phyloP scores from a whole-genome alignment of 768 basidiomycete genomes.

The Coprinopsis sp. region DNA sequence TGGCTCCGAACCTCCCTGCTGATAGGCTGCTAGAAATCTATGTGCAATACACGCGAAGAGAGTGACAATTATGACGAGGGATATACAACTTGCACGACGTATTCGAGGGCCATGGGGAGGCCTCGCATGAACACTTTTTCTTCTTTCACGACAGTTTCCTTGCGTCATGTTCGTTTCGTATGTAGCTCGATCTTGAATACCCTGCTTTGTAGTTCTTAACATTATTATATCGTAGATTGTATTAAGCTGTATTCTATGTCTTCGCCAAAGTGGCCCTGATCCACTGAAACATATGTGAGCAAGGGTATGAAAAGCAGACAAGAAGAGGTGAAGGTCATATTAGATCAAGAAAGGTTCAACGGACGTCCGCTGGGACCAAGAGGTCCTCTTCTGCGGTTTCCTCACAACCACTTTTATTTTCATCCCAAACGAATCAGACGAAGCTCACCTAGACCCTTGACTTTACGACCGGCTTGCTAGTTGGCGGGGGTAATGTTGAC shows the following conservation, averaged over 20 bases:
- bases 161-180: background rate
- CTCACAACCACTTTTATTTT: slow-evolving; percentile 74
- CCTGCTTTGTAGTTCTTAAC: slow-evolving; percentile 10
- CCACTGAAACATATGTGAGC: background rate
- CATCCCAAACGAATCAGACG: slow-evolving; percentile 37
- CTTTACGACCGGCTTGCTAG: slow-evolving; percentile 1
- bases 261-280: background rate
- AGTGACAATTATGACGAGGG: slow-evolving; percentile 96
- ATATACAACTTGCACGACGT: slow-evolving; percentile 93
- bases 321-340: slow-evolving; percentile 54
- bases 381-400: slow-evolving; percentile 44
- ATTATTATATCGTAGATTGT: slow-evolving; percentile 12
- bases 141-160: slow-evolving; percentile 3
- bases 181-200: slow-evolving; percentile 6
- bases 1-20: slow-evolving; percentile 7
- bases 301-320: background rate
- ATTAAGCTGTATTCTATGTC: slow-evolving; percentile 5
- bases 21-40: slow-evolving; percentile 59
- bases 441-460: slow-evolving; percentile 21
- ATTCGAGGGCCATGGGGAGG: slow-evolving; percentile 90
- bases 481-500: slow-evolving; percentile 5
- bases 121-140: slow-evolving; percentile 39
- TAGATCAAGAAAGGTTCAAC: slow-evolving; percentile 83
- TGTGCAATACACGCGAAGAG: slow-evolving; percentile 98
- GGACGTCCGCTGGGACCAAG: slow-evolving; percentile 41